Evolutionary conservation across 1,284 basidiomycete genomes (phyloP).

Genomic region (Malassezia cuniculi): DNA sequence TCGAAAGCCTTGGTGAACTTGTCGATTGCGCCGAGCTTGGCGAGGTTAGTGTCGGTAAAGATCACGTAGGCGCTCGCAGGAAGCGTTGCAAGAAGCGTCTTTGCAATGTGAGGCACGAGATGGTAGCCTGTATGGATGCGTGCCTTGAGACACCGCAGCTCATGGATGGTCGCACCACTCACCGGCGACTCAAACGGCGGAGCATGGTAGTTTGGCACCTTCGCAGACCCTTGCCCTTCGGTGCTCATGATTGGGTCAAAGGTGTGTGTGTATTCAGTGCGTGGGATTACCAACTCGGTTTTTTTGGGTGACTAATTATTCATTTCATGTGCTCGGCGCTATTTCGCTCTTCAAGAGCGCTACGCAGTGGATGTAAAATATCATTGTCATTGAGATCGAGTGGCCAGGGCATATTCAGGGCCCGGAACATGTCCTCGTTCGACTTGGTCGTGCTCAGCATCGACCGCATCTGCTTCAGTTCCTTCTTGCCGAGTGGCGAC

Average conservation of each 20-base stretch:
- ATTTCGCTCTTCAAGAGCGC: no score
- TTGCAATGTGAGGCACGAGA: constrained; percentile 48
- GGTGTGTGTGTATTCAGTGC: no score
- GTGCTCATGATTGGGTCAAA: no score
- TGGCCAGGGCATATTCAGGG: constrained; percentile 8
- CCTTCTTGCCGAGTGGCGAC: constrained; percentile 8
- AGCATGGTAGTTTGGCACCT: constrained; percentile 41
- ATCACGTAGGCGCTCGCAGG: constrained; percentile 81
- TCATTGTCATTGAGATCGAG: neutral
- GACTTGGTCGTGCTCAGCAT: constrained; percentile 3
- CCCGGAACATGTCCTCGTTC: constrained; percentile 9
- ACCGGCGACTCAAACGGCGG: constrained; percentile 28
- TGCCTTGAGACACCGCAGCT: constrained; percentile 32
- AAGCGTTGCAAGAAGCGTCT: constrained; percentile 58
- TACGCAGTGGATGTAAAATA: no score
- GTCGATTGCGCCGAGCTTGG: constrained; percentile 60
- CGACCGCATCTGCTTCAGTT: constrained; percentile 3
- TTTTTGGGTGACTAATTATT: no score
- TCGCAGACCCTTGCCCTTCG: no score
- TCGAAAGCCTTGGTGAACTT: constrained; percentile 29
- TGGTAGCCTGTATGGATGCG: constrained; percentile 43
- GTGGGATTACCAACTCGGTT: no score
- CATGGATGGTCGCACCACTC: constrained; percentile 35
- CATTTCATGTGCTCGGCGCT: no score
- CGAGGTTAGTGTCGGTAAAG: constrained; percentile 78